Evolutionary conservation across 768 basidiomycete species (phyloP), one percentile per base, ranked within the genome.

Genomic region (Suillus plorans): DNA sequence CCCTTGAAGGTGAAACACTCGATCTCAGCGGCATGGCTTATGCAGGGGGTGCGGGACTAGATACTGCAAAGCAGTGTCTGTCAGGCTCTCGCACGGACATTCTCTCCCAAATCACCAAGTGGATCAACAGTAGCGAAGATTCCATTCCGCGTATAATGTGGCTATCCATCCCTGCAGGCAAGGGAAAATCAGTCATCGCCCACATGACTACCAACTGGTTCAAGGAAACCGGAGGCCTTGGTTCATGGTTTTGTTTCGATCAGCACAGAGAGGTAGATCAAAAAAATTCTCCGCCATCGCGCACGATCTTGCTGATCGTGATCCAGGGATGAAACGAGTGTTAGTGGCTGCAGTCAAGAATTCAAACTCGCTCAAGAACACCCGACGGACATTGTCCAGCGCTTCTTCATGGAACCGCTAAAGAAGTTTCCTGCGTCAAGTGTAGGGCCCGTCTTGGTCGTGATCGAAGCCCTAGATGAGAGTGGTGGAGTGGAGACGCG

Each of bases 221-320:
- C 34, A 12, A 66, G 14, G 44, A 64, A 12, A n/a, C 63, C 20
- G 61, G 63, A 16, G 59, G 63, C 14, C 66, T 73, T 2, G 72
- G 71, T 44, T 67, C 71, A 28, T 62, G 62, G 4, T 63, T 72
- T 25, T 73, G 70, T 39, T 68, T 72, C 45, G 58, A 64, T 49
- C 67, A 37, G 18, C 53, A 20, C 37, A 34, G 13, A 45, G 49
- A 60, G 36, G 39, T 45, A 10, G 61, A 60, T 52, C 10, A 42
- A n/a, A n/a, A n/a, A n/a, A n/a, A n/a, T 74, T 77, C 67, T 70
- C 69, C 31, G 78, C 75, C 42, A 71, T 79, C 2, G 76, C 69
- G 5, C 61, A 63, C n/a, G 64, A 69, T 16, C 55, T 73, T 5
- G 72, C 72, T 41, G 66, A 65, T 5, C 60, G 68, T 49, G 66